Base-by-base conservation (phyloP, 352 stramenopile genomes). In the Salisapilia sapeloensis region DNA sequence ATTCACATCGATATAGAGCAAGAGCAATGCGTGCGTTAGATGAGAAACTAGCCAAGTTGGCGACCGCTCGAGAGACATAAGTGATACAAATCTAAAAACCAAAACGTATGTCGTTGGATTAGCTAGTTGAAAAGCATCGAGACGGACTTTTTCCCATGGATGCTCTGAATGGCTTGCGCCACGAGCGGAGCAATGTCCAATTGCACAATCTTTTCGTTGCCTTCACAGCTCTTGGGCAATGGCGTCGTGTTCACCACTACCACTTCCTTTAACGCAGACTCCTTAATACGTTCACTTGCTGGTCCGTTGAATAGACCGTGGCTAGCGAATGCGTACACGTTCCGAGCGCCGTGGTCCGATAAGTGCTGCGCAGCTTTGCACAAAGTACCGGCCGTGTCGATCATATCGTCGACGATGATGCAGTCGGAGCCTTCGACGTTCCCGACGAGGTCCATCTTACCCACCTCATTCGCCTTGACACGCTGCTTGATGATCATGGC, bases 401-500 rank as follows among this genome's bases (percentile, higher is more conserved):
- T 99, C 96, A 99, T 99, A 61, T 99, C 96, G 57, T 99, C 96
- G 12, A 99, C 96, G 43, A 99, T 97, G 51, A 99, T 98, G 46
- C 93, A 98, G 66, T 99, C 96, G 32, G 85, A 98, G 49, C 95
- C 95, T 35, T 95, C 83, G 14, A 99, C 95, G 42, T 96, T 95
- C 25, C 96, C 96, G 21, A 99, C 96, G 8, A 99, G 71, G 60
- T 99, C 95, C 96, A 99, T 99, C 38, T 80, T 71, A 56, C 97
- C 94, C 31, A 99, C 96, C 53, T 96, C 77, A 46, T 94, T 94
- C 33, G 94, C 89, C 52, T 94, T 95, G 40, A 96, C 84, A 48
- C 96, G 86, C 77, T 99, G 96, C 70, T 99, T 99, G 62, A 99
- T 98, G 77, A 99, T 99, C 95, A 99, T 99, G 26, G 96, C 96